Base-by-base conservation (phyloP, 179 eudicot genomes). In the Gypsophila paniculata region DNA sequence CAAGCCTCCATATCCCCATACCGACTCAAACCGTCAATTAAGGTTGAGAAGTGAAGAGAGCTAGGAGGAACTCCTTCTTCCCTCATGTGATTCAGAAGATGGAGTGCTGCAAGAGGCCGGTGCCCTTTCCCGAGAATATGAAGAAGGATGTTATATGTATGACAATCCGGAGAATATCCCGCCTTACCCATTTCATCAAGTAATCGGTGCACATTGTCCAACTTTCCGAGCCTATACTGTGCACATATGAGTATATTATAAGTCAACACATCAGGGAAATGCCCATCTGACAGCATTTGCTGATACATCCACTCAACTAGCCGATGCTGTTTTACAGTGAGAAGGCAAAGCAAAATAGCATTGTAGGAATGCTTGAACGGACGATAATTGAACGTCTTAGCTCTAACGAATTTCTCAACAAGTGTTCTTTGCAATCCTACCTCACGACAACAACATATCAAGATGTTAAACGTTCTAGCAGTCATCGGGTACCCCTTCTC, bases 1-100 rank as follows among this genome's bases (percentile, higher is more conserved):
- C 96, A 87, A 42, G 94, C 96, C 21, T 90, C 87, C 85, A 92
- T 71, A 74, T 88, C 85, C 52, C 98, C 96, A 26, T 88, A 88
- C 57, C 98, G 82, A 65, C 98, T 88, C 44, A 90, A 83, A 73
- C 98, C 98, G 75, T 93, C 98, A 38, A 93, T 89, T 81, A 93
- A 74, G 55, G 98, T 86, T 49, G 95, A 87, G 69, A 86, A 93
- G 76, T 93, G 98, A 51, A 93, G 87, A 71, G 85, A 85, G 73
- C 73, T 85, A 8, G 98, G 95, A 36, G 75, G 61, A 48, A 75
- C 21, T 60, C 92, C 95, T 59, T 76, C 86, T 77, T 90, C 90
- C 72, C 78, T 90, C 98, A 90, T 93, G 79, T 90, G 88, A 70
- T 82, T 87, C 80, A 93, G 80, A 70, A 90, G 89, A 69, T 84